A percentile compares a stretch with the other conserved stretches of the same genome.
phyloP scores from a whole-genome alignment of 352 stramenopile genomes.

The Thraustochytrium striatum region DNA sequence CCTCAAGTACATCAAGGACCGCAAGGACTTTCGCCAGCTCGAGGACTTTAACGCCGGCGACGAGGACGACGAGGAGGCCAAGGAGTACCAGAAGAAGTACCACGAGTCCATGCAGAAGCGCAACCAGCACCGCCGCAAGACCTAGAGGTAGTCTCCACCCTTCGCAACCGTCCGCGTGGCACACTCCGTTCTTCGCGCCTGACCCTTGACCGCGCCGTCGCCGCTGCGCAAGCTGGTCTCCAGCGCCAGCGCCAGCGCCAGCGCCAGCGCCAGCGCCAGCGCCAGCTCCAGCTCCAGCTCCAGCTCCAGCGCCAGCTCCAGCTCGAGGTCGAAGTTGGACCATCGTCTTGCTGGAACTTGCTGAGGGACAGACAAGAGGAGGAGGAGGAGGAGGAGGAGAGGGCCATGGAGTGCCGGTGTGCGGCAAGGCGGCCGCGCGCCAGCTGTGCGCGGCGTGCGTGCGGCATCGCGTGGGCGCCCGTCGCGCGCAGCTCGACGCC shows the following conservation, averaged over 20 bases:
- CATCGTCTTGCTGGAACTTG: too few relatives aligned
- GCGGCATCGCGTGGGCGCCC: background rate
- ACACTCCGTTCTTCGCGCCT: too few relatives aligned
- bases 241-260: background rate
- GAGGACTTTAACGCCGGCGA: slow-evolving; percentile 70
- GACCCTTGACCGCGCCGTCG: too few relatives aligned
- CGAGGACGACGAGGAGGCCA: slow-evolving; percentile 49
- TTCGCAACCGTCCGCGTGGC: too few relatives aligned
- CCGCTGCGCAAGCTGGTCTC: too few relatives aligned
- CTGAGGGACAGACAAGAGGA: background rate
- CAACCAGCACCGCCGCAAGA: background rate
- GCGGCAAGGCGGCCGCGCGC: background rate
- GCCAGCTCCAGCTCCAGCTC: too few relatives aligned
- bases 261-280: too few relatives aligned
- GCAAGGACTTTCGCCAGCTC: slow-evolving; percentile 69
- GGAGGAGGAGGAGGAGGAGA: background rate
- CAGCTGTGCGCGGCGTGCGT: background rate
- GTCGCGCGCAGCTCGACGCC: background rate
- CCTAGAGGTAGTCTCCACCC: too few relatives aligned
- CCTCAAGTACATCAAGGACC: slow-evolving; percentile 60
- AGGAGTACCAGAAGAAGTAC: slow-evolving; percentile 70
- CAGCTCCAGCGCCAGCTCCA: too few relatives aligned
- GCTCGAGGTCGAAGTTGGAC: too few relatives aligned
- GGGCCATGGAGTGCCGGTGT: background rate
- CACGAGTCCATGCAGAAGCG: slow-evolving; percentile 54